Evolutionary conservation across 2,329 filamentous ascomycete species (phyloP).

Genomic region (Pseudopyrenochaeta lycopersici): DNA sequence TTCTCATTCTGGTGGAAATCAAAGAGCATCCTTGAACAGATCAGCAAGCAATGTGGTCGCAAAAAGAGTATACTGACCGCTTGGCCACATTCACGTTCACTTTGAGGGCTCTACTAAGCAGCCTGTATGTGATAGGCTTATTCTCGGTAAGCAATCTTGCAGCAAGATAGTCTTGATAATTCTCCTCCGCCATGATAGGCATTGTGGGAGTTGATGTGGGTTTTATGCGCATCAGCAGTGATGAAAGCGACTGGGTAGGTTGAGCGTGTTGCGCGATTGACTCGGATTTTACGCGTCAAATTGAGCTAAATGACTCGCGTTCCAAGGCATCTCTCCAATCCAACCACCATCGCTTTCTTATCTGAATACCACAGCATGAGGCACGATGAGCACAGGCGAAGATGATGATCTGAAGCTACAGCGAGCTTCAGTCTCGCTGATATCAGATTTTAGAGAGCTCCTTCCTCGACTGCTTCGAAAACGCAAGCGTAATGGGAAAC

Average conservation of each 20-base stretch:
- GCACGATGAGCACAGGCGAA: slow-evolving; percentile 49
- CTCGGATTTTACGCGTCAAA: slow-evolving; percentile 40
- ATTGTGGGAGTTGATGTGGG: background rate
- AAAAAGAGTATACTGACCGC: slow-evolving; percentile 65
- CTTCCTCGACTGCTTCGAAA: slow-evolving; percentile 51
- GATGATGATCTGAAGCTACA: slow-evolving; percentile 58
- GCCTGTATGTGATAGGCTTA: slow-evolving; percentile 83
- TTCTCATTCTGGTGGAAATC: slow-evolving; percentile 86
- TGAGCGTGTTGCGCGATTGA: slow-evolving; percentile 34
- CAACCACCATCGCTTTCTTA: slow-evolving; percentile 1
- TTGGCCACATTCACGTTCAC: slow-evolving; percentile 90
- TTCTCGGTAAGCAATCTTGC: slow-evolving; percentile 79
- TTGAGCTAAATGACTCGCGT: slow-evolving; percentile 36
- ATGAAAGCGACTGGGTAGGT: slow-evolving; percentile 6
- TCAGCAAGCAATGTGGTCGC: slow-evolving; percentile 22
- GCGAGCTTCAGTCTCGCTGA: slow-evolving; percentile 50
- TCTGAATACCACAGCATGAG: background rate
- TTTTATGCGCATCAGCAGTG: background rate
- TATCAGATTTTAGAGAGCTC: slow-evolving; percentile 41
- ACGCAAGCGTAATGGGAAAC: slow-evolving; percentile 24
- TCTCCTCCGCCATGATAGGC: slow-evolving; percentile 60
- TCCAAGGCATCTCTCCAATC: slow-evolving; percentile 9
- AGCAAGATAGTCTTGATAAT: slow-evolving; percentile 76
- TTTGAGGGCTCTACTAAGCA: slow-evolving; percentile 81
- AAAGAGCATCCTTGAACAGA: slow-evolving; percentile 74